Evolutionary conservation across 1,284 basidiomycete genomes (phyloP), one percentile per base, ranked within the genome.

Genomic region (Ceraceosorus guamensis): DNA sequence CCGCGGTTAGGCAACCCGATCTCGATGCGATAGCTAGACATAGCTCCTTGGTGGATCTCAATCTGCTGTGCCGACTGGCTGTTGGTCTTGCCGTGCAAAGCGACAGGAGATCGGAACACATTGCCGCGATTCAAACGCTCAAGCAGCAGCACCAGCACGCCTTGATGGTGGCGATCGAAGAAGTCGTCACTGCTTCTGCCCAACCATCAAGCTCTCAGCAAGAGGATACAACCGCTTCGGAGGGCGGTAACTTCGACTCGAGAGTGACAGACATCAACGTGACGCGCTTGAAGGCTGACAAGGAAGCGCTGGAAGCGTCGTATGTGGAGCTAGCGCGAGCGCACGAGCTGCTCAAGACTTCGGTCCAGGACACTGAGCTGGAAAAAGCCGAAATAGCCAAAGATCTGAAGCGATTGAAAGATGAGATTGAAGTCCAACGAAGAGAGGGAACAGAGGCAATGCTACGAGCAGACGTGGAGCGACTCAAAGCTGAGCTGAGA

Each of bases 61-160:
- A 88, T 53, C 80, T 83, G 24, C 81, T 92, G 77, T 89, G 88
- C 68, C 83, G 88, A 58, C 81, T 96, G 41, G 88, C 89, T 1
- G 88, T 97, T 49, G 89, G 88, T 4, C 90, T 96, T 64, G 88
- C 91, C 0, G 91, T 95, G 2, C 88, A 95, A 72, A 89, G 62
- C 56, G 71, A 70, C 10, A 63, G 83, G 77, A 90, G 89, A 68
- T 83, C 86, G 76, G 83, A 84, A 53, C 87, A 89, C 63, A 89
- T 91, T 59, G 84, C 84, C 67, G 87, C 84, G 72, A 91, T 93
- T 49, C 89, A 91, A 73, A 80, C 81, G 3, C 78, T 92, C 62
- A 84, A 82, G 55, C 85, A 90, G 75, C 80, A 79, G 31, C 85
- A 90, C 67, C 90, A 93, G 77, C 88, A 77, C 79, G 83, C 70